These are phyloP conservation scores for Alternaria rosae DNA, from an alignment of 2,329 filamentous ascomycete species.

Conservation along the genomic window DNA sequence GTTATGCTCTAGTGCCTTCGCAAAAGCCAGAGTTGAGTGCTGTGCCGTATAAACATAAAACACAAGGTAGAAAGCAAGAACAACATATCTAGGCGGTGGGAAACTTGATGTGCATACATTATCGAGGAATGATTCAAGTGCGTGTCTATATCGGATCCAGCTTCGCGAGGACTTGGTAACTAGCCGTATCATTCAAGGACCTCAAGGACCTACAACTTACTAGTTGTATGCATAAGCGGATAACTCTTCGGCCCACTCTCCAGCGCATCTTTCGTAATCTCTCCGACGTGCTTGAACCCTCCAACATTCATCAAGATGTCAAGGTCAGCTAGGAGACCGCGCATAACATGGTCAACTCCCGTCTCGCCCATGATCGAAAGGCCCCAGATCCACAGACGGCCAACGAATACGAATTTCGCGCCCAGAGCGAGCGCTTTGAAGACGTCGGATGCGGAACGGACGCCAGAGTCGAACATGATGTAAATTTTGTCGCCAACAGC, in stretches of 20 bases:
- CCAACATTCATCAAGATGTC: constrained; percentile 69
- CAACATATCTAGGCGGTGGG: too few relatives aligned
- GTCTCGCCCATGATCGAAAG: constrained; percentile 67
- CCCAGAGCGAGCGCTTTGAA: constrained; percentile 69
- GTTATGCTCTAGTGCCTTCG: neutral
- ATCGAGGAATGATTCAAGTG: neutral
- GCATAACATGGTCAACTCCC: constrained; percentile 69
- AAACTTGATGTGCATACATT: neutral
- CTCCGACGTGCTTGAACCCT: constrained; percentile 61
- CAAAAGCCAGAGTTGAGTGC: neutral
- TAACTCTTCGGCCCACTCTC: constrained; percentile 37
- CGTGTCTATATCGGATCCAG: neutral
- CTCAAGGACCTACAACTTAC: constrained; percentile 27
- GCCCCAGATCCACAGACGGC: constrained; percentile 67
- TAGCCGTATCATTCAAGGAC: neutral
- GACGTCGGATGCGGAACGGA: constrained; percentile 64
- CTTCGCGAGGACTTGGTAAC: neutral
- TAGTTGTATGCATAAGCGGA: constrained; percentile 28
- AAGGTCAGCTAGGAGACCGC: constrained; percentile 66
- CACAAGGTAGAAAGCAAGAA: neutral
- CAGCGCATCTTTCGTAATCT: constrained; percentile 57
- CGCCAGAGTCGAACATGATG: constrained; percentile 68
- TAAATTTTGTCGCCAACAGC: constrained; percentile 60
- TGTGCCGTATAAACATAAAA: neutral
- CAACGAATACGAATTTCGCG: constrained; percentile 69